A percentile compares a stretch with the other conserved stretches of the same genome.
These are phyloP conservation scores for Tulasnella sp. DNA, from an alignment of 768 basidiomycete genomes.

Conservation along the genomic window DNA sequence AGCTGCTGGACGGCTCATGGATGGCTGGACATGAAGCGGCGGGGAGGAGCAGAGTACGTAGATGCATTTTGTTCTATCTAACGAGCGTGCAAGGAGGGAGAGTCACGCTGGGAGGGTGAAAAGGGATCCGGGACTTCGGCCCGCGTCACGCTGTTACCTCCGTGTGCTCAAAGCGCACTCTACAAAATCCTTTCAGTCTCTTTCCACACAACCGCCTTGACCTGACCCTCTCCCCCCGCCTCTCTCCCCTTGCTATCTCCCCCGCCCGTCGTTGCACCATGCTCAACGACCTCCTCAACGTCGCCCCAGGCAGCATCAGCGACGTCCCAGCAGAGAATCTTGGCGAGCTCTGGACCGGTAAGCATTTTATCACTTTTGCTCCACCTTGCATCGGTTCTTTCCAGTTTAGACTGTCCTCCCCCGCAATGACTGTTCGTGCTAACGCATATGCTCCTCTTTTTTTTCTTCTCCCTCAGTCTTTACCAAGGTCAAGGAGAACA, in stretches of 20 bases:
- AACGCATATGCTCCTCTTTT: conserved; percentile 27
- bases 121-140: conserved; percentile 27
- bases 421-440: conserved; percentile 23
- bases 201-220: conserved; percentile 25
- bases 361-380: conserved; percentile 40
- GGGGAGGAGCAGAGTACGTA: conserved; percentile 3
- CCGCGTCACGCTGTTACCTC: conserved; percentile 29
- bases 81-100: conserved; percentile 13
- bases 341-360: conserved; percentile 69
- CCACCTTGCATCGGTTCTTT: conserved; percentile 5
- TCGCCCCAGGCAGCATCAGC: conserved; percentile 58
- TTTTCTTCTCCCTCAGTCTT: conserved; percentile 58
- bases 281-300: conserved; percentile 48
- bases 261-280: conserved; percentile 28
- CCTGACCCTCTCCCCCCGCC: conserved; percentile 32
- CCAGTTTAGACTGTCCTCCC: conserved; percentile 27
- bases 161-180: conserved; percentile 29
- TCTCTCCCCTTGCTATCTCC: conserved; percentile 29
- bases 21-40: background rate
- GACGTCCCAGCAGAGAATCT: conserved; percentile 71
- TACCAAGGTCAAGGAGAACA: conserved; percentile 76
- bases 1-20: background rate
- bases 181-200: conserved; percentile 25
- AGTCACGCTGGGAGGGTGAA: conserved; percentile 18
- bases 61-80: background rate